These are phyloP conservation scores for Exophiala sp. DNA, from an alignment of 2,329 filamentous ascomycete genomes.

Conservation along the genomic window DNA sequence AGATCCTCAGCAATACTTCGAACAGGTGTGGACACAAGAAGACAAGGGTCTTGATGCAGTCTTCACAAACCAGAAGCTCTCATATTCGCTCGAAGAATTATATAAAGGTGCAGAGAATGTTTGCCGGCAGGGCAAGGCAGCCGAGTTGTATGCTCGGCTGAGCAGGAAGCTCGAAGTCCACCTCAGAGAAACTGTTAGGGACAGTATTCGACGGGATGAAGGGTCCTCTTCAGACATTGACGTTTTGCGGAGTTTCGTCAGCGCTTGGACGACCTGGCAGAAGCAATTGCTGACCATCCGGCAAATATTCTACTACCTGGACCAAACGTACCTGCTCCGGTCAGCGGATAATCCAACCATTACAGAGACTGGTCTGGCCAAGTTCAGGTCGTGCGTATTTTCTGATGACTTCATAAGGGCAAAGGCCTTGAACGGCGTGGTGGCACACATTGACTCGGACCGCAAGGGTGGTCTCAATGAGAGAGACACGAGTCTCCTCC, in stretches of 20 bases:
- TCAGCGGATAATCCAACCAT: slow-evolving; percentile 67
- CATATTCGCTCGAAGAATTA: slow-evolving; percentile 78
- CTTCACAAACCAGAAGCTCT: slow-evolving; percentile 62
- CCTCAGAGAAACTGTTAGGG: slow-evolving; percentile 54
- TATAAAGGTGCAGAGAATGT: slow-evolving; percentile 90
- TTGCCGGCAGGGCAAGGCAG: slow-evolving; percentile 72
- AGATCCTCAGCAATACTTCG: slow-evolving; percentile 73
- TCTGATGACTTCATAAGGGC: slow-evolving; percentile 50
- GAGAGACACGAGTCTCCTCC: slow-evolving; percentile 65
- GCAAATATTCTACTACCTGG: slow-evolving; percentile 90
- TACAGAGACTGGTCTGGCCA: slow-evolving; percentile 72
- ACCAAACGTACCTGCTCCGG: slow-evolving; percentile 80
- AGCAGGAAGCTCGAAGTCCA: slow-evolving; percentile 64
- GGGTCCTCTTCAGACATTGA: slow-evolving; percentile 58
- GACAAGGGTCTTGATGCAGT: slow-evolving; percentile 69
- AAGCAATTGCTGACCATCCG: slow-evolving; percentile 73
- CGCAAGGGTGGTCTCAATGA: slow-evolving; percentile 52
- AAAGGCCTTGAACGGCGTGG: slow-evolving; percentile 66
- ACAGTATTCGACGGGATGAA: slow-evolving; percentile 55
- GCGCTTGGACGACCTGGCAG: slow-evolving; percentile 75
- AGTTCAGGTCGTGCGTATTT: slow-evolving; percentile 67
- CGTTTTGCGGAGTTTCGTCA: slow-evolving; percentile 58
- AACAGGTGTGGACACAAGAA: slow-evolving; percentile 70
- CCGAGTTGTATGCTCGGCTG: slow-evolving; percentile 64
- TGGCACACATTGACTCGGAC: slow-evolving; percentile 70